Base-by-base conservation (phyloP, 305 asterid species). In the Withania somnifera region DNA sequence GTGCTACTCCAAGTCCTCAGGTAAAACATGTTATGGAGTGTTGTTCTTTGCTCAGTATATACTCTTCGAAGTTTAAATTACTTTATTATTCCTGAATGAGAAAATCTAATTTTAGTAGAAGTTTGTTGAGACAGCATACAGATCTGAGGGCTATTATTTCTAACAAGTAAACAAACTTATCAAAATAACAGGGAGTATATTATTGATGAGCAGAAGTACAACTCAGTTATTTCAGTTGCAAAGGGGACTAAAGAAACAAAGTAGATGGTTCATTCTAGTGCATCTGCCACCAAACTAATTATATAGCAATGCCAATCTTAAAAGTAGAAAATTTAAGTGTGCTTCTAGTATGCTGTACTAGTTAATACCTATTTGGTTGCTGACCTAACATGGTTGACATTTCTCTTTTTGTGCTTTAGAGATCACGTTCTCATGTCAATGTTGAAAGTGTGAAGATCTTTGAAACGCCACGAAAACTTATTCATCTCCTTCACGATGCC, bases 401-500 rank as follows among this genome's bases (percentile, higher is more conserved):
- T 34, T 19, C 68, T 7, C 38, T 50, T 32, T 82, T 66, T 86
- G 50, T 84, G 86, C 57, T 85, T 86, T 93, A 97, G 99, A 84
- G 89, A 52, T 88, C 92, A 3, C 89, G 86, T 71, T 88, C 95
- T 57, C 87, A 78, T 86, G 85, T 93, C 30, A 89, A 85, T 66
- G 81, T 86, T 1, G 93, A 93, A 68, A 93, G 89, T 84, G 87
- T 89, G 85, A 93, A 88, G 89, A 93, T 95, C 82, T 94, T 89
- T 87, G 82, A 90, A 34, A 94, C 98, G 14, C 99, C 99, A 54
- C 90, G 97, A 85, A 92, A 89, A 84, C 97, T 97, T 80, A 87
- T 91, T 40, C 95, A 79, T 69, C 92, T 97, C 13, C 97, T 97
- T 84, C 97, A 94, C 88, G 98, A 92, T 85, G 82, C 82, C 51